Evolutionary conservation across 1,284 basidiomycete genomes (phyloP).

Genomic region (Bjerkandera adusta): DNA sequence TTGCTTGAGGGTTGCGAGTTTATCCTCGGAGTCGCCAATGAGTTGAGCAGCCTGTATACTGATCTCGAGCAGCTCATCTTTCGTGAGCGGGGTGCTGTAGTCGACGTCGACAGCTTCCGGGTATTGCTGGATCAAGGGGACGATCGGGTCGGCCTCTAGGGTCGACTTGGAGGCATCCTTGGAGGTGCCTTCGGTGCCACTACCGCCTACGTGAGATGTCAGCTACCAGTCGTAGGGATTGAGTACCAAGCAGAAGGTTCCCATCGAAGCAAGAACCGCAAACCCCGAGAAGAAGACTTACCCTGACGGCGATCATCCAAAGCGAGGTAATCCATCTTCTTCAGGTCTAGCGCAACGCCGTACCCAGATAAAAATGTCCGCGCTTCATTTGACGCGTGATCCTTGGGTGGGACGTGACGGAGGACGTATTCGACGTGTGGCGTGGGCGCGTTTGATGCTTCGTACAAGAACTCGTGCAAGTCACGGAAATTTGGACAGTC

Average conservation of each 20-base stretch:
- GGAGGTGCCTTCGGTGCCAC: slow-evolving; percentile 19
- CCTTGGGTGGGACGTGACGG: slow-evolving; percentile 56
- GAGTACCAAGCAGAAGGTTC: neutral
- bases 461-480: slow-evolving; percentile 63
- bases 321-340: slow-evolving; percentile 96
- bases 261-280: neutral
- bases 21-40: slow-evolving; percentile 57
- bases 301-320: slow-evolving; percentile 74
- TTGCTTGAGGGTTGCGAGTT: slow-evolving; percentile 62
- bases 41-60: slow-evolving; percentile 75
- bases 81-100: slow-evolving; percentile 54
- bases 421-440: slow-evolving; percentile 72
- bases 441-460: slow-evolving; percentile 41
- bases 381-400: slow-evolving; percentile 16
- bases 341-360: slow-evolving; percentile 89
- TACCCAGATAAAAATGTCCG: slow-evolving; percentile 76
- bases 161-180: slow-evolving; percentile 27
- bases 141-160: slow-evolving; percentile 39
- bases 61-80: slow-evolving; percentile 66
- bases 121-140: slow-evolving; percentile 52
- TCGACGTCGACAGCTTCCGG: slow-evolving; percentile 53
- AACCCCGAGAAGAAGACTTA: neutral
- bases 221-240: neutral
- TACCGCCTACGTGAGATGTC: slow-evolving; percentile 4
- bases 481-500: slow-evolving; percentile 59